Evolutionary conservation across 495 filamentous ascomycete species (phyloP).

Genomic region (Tetracladium marchalianum): DNA sequence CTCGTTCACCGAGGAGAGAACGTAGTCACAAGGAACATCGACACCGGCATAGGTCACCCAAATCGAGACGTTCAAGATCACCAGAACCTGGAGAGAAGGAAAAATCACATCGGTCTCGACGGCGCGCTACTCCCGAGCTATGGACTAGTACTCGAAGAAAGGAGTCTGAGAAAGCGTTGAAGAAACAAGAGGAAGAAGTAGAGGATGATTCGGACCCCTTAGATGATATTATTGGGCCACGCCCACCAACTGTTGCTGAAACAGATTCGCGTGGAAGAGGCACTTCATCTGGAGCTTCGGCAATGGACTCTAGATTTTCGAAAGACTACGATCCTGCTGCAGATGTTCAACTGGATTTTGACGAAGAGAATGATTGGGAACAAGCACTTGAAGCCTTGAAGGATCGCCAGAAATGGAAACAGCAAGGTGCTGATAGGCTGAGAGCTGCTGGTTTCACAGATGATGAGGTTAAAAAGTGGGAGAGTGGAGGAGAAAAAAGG

Average conservation of each 20-base stretch:
- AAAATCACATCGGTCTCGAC: conserved; percentile 4
- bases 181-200: conserved; percentile 1
- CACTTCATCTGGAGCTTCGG: conserved; percentile 39
- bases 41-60: conserved; percentile 23
- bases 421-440: conserved; percentile 66
- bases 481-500: conserved; percentile 52
- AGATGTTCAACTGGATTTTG: conserved; percentile 54
- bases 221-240: conserved; percentile 72
- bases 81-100: conserved; percentile 2
- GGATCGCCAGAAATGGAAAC: conserved; percentile 76
- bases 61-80: conserved; percentile 11
- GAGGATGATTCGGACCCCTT: conserved; percentile 61
- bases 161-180: background rate
- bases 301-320: conserved; percentile 74
- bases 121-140: background rate
- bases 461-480: conserved; percentile 67
- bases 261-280: conserved; percentile 72
- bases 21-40: conserved; percentile 16
- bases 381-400: conserved; percentile 68
- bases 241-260: conserved; percentile 42
- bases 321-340: conserved; percentile 63
- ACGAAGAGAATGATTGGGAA: conserved; percentile 68
- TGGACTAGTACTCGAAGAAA: background rate
- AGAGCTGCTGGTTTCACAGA: conserved; percentile 73
- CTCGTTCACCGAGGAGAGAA: conserved; percentile 22